phyloP scores from a whole-genome alignment of 2,329 filamentous ascomycete genomes.

The Pseudogymnoascus sp. region DNA sequence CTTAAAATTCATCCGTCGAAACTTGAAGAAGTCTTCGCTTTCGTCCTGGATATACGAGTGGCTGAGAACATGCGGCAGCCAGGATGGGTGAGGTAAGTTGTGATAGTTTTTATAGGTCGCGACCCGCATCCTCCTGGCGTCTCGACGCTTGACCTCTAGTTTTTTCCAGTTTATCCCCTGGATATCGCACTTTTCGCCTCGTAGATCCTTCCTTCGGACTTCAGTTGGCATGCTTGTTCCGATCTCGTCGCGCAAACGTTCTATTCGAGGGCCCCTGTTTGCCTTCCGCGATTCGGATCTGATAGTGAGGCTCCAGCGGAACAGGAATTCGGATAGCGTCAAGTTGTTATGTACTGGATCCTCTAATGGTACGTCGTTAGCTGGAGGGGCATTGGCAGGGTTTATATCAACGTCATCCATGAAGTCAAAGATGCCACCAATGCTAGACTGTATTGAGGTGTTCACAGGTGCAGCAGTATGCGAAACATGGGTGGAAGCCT shows the following conservation, averaged over 20 bases:
- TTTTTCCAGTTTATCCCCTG: slow-evolving; percentile 51
- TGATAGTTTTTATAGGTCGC: slow-evolving; percentile 49
- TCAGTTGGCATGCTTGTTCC: slow-evolving; percentile 16
- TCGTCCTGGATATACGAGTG: slow-evolving; percentile 14
- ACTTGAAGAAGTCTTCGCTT: slow-evolving; percentile 43
- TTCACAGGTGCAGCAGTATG: neutral
- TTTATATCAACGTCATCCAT: neutral
- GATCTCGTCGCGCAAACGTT: slow-evolving; percentile 15
- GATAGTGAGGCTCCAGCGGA: slow-evolving; percentile 32
- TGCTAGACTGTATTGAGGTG: neutral
- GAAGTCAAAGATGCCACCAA: neutral
- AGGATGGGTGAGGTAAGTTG: slow-evolving; percentile 30
- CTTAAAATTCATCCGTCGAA: slow-evolving; percentile 47
- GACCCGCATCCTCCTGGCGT: slow-evolving; percentile 40
- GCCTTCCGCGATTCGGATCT: slow-evolving; percentile 11
- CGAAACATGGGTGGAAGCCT: neutral
- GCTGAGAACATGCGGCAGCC: slow-evolving; percentile 8
- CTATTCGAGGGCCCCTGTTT: slow-evolving; percentile 15
- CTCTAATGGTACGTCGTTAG: slow-evolving; percentile 26
- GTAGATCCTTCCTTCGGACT: slow-evolving; percentile 37
- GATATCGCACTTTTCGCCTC: slow-evolving; percentile 47
- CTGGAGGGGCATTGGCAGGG: slow-evolving; percentile 13
- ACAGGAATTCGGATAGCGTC: slow-evolving; percentile 41
- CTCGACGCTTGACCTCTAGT: slow-evolving; percentile 41
- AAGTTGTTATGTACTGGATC: slow-evolving; percentile 35